Conservation (phyloP, 768 basidiomycete species). For the Tephrocybe rancida region DNA sequence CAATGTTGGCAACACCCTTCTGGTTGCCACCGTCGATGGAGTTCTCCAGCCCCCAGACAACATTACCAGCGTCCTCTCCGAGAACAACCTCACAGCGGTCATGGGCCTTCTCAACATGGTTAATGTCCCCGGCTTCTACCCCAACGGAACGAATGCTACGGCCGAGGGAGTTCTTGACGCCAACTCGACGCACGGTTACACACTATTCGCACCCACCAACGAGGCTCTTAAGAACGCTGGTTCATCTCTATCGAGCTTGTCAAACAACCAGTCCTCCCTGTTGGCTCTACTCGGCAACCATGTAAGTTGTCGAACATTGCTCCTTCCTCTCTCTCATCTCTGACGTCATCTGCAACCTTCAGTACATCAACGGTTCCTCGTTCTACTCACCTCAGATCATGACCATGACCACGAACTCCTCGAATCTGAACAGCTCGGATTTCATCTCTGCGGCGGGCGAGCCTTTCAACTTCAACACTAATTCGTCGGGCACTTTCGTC, state of each 20-base stretch:
- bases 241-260: constrained; percentile 30
- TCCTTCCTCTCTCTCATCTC: not conserved
- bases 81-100: constrained; percentile 46
- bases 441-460: constrained; percentile 60
- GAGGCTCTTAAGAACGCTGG: constrained; percentile 44
- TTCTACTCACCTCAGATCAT: constrained; percentile 58
- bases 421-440: constrained; percentile 23
- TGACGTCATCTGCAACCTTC: not conserved
- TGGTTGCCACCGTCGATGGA: constrained; percentile 50
- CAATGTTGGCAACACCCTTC: constrained; percentile 33
- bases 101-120: constrained; percentile 28
- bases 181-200: constrained; percentile 49
- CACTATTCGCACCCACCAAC: constrained; percentile 68
- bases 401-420: not conserved
- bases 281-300: constrained; percentile 57
- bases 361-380: constrained; percentile 71
- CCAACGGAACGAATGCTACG: constrained; percentile 35
- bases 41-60: constrained; percentile 57
- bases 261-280: constrained; percentile 49
- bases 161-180: constrained; percentile 34
- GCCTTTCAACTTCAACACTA: constrained; percentile 48
- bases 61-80: constrained; percentile 41
- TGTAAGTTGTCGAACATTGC: constrained; percentile 37
- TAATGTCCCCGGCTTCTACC: constrained; percentile 21
- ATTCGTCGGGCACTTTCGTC: constrained; percentile 62